These are phyloP conservation scores for Oryza nivara DNA, from an alignment of 176 grass and related monocot species.

Conservation along the genomic window DNA sequence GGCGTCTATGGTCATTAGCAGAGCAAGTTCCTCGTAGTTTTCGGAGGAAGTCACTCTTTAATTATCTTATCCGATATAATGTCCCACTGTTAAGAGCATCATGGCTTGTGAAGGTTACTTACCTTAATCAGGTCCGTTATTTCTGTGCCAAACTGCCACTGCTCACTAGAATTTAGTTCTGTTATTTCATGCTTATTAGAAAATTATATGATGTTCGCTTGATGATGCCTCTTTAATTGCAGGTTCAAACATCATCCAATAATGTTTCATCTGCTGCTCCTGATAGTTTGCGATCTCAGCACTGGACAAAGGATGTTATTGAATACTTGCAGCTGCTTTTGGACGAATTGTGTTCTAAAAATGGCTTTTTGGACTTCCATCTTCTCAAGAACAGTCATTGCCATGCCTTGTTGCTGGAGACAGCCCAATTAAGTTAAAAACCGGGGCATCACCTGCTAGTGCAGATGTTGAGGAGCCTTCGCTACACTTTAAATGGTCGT, in stretches of 20 bases:
- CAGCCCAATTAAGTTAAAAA: conserved; percentile 62
- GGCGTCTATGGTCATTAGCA: conserved; percentile 65
- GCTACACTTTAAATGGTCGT: conserved; percentile 84
- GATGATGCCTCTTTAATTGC: conserved; percentile 35
- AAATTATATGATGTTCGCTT: background rate
- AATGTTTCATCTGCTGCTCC: conserved; percentile 60
- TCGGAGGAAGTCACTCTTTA: conserved; percentile 92
- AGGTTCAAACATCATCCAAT: conserved; percentile 62
- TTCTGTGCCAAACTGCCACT: conserved; percentile 11
- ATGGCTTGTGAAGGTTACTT: conserved; percentile 99
- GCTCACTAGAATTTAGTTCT: background rate
- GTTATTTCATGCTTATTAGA: background rate
- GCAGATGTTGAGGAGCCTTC: conserved; percentile 65
- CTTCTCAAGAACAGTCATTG: conserved; percentile 73
- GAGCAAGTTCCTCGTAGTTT: conserved; percentile 96
- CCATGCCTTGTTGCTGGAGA: conserved; percentile 55
- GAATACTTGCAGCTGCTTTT: conserved; percentile 91
- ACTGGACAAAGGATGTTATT: conserved; percentile 92
- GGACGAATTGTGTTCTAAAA: conserved; percentile 81
- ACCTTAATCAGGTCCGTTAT: conserved; percentile 92
- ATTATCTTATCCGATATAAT: conserved; percentile 84
- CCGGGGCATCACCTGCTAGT: conserved; percentile 51
- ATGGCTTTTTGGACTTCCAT: conserved; percentile 19
- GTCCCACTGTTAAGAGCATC: conserved; percentile 91
- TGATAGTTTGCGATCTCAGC: conserved; percentile 78